phyloP scores from a whole-genome alignment of 129 eudicot species.

The Cynara cardunculus region DNA sequence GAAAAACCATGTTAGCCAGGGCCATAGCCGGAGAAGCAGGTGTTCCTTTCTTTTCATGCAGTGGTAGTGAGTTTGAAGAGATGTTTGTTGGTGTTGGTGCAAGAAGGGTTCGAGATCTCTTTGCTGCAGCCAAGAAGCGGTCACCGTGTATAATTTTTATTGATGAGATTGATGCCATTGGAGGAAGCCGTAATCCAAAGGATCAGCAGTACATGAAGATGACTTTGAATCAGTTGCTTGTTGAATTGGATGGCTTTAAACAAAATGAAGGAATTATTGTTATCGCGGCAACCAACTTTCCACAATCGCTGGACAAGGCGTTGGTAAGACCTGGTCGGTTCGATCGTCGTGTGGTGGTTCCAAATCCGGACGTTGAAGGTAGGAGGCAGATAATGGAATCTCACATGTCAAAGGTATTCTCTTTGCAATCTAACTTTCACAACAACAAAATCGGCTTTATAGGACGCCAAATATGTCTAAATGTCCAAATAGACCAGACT shows the following conservation, averaged over 20 bases:
- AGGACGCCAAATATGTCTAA: not conserved
- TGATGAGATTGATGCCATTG: constrained; percentile 97
- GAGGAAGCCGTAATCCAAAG: constrained; percentile 94
- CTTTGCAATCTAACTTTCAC: not conserved
- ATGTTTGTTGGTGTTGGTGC: constrained; percentile 99
- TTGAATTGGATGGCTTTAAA: constrained; percentile 94
- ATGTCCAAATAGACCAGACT: not conserved
- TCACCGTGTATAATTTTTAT: constrained; percentile 94
- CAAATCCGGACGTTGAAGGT: constrained; percentile 98
- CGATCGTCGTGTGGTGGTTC: constrained; percentile 90
- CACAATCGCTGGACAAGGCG: constrained; percentile 91
- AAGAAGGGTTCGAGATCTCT: constrained; percentile 90
- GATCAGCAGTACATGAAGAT: constrained; percentile 97
- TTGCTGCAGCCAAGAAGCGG: constrained; percentile 90
- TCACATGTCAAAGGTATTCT: constrained; percentile 86
- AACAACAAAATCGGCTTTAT: not conserved
- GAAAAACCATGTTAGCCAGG: constrained; percentile 95
- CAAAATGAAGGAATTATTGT: constrained; percentile 96
- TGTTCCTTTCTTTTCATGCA: constrained; percentile 91
- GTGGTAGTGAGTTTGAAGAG: constrained; percentile 97
- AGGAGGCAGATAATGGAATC: constrained; percentile 93
- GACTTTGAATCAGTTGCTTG: constrained; percentile 93
- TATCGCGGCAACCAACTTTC: constrained; percentile 93
- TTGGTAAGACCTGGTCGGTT: constrained; percentile 94
- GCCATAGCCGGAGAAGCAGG: constrained; percentile 99